Evolutionary conservation across 1,284 basidiomycete species (phyloP), one percentile per base, ranked within the genome.

Genomic region (Malassezia nana): DNA sequence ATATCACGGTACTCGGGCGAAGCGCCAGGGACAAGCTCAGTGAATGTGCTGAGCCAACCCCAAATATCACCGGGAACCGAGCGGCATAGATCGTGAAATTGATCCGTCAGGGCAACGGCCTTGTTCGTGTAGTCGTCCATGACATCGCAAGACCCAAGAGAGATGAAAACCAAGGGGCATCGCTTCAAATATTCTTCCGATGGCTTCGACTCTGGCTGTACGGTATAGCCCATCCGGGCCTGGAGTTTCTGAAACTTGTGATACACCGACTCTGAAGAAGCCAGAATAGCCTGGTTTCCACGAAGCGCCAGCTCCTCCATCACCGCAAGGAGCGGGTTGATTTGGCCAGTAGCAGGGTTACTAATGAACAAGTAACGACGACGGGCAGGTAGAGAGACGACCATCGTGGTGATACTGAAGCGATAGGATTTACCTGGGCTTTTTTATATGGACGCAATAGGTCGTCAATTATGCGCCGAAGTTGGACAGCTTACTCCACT

Each of bases 341-440:
- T 33, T 32, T 62, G 60, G 20, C 60, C 60, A 6, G 55, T 56
- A 4, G 60, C 60, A 4, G 60, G 60, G 32, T 62, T 62, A 10
- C 31, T 44, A 28, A 62, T 38, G 42, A 62, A 43, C 33, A 60
- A 31, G 41, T 52, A 49, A 20, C 56, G 44, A 42, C 40, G 40
- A n/a, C 40, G 35, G 12, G 35, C 35, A 10, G 35, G 35, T 10
- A 38, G 35, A n/a, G 35, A 38, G 15, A 38, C 9, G 5, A 38
- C 35, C 35, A 38, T 38, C 35, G 35, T 38, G 35, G 35, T 20
- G 12, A 10, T 20, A 7, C 35, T 18, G n/a, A n/a, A n/a, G n/a
- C n/a, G n/a, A n/a, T n/a, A n/a, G n/a, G n/a, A 9, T 38, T 38
- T 38, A 38, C 35, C 20, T 18, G 2, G 35, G 5, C n/a, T 35